Evolutionary conservation across 768 basidiomycete genomes (phyloP), one percentile per base, ranked within the genome.

Genomic region (Mycena kentingensis): DNA sequence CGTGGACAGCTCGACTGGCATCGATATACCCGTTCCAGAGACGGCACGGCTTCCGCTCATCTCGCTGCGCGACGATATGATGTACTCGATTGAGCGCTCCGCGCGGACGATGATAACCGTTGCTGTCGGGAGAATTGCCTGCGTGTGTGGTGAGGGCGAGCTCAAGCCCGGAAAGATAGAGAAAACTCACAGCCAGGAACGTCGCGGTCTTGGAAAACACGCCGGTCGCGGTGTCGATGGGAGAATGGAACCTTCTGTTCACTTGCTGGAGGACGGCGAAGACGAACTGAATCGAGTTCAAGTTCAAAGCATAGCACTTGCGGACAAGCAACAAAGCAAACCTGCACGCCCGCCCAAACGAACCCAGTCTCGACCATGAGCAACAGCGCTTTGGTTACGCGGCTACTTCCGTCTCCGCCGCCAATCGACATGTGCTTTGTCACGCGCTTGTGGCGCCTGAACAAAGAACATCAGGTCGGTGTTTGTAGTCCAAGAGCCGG

Each of bases 111-210:
- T 51, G 26, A 57, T 48, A 29, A 57, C n/a, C 21, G 55, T 57
- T 18, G 41, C 46, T 15, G 55, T 57, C 3, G 55, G 55, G 26
- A 57, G 50, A n/a, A 65, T 54, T 15, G 61, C 55, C 57, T 63
- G 48, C 12, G 43, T 26, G n/a, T 45, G 24, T 8, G 8, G 31
- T 37, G 27, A 19, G 22, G 16, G 39, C 27, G 52, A 31, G n/a
- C n/a, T 21, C 16, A 13, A 12, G 15, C 25, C 29, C 10, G 5
- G 10, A 19, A 11, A 24, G 19, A 34, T 6, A 32, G n/a, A 26
- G 25, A 47, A 22, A n/a, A 18, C 44, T 8, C 44, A 57, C 51
- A 13, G 55, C 55, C 34, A 57, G 19, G 34, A 51, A 57, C 2
- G 47, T 43, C n/a, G 24, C 29, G 4, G 42, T 13, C 44, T 47